Conservation (phyloP, 768 basidiomycete species). For the Dictyophora rubrovolvata region DNA sequence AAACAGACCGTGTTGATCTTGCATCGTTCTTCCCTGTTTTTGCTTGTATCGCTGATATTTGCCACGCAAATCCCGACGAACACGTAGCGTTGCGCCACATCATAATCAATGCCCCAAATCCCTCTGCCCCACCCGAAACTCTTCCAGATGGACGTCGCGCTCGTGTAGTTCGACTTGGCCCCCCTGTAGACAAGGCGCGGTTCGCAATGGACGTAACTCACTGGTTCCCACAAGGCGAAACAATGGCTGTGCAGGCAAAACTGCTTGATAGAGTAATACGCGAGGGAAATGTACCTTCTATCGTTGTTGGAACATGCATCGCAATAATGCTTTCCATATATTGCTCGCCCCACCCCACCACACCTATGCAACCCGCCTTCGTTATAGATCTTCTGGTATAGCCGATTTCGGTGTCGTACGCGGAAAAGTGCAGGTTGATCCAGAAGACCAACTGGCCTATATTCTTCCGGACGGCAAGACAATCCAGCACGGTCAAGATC, state of each 20-base stretch:
- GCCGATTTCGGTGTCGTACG: conserved; percentile 35
- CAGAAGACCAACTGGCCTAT: conserved; percentile 29
- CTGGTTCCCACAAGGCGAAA: conserved; percentile 29
- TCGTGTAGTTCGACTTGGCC: conserved; percentile 1
- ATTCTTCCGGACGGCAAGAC: conserved; percentile 12
- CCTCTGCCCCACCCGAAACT: not conserved
- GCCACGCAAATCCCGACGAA: conserved; percentile 11
- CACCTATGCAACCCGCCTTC: conserved; percentile 18
- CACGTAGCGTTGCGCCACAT: conserved; percentile 19
- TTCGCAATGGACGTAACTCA: conserved; percentile 11
- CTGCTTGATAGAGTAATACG: conserved; percentile 17
- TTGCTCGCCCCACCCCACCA: conserved; percentile 22
- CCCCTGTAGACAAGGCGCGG: not conserved
- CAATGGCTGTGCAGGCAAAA: conserved; percentile 19
- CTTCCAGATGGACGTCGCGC: conserved; percentile 4
- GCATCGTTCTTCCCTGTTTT: not conserved
- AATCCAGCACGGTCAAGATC: conserved; percentile 29
- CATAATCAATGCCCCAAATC: conserved; percentile 2
- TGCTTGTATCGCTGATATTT: conserved; percentile 16
- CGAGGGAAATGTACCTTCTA: conserved; percentile 25
- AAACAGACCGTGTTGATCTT: conserved; percentile 28
- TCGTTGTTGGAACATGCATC: conserved; percentile 23
- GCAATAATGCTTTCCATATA: conserved; percentile 31
- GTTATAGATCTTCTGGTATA: conserved; percentile 30
- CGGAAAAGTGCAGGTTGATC: conserved; percentile 25